A percentile compares a stretch with the other conserved stretches of the same genome.
phyloP scores from a whole-genome alignment of 163 green algal genomes.

The Chlamydomonas reinhardtii region DNA sequence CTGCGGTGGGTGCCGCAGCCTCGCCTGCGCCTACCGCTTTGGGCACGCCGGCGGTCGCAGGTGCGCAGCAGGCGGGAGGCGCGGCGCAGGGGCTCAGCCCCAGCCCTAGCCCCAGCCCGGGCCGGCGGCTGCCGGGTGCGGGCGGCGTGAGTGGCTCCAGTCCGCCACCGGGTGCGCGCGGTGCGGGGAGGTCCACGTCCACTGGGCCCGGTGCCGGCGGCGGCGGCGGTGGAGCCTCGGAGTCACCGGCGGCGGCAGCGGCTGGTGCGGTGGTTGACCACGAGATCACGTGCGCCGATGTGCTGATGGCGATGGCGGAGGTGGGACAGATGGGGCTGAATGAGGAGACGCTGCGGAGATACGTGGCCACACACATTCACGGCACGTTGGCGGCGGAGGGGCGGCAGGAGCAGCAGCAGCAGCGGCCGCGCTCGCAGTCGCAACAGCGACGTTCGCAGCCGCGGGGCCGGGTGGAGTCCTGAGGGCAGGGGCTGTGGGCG shows the following conservation, averaged over 20 bases:
- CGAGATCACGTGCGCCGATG: conserved; percentile 43
- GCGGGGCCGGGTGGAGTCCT: no score
- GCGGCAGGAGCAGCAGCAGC: background rate
- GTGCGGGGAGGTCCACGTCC: background rate
- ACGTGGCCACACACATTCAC: conserved; percentile 41
- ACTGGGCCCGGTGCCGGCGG: background rate
- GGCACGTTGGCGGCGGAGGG: conserved; percentile 23
- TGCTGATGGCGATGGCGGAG: conserved; percentile 45
- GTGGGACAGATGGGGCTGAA: conserved; percentile 35
- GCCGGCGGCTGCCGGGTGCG: background rate
- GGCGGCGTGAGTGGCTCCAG: background rate
- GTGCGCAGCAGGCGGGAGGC: background rate
- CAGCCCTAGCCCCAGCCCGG: conserved; percentile 6
- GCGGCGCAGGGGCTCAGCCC: background rate
- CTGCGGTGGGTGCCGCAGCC: background rate
- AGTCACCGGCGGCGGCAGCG: background rate
- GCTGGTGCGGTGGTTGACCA: background rate
- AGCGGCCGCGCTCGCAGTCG: background rate
- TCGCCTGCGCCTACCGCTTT: background rate
- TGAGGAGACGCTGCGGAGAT: conserved; percentile 35
- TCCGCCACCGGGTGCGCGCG: background rate
- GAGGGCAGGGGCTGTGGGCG: no score
- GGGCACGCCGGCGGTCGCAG: no score
- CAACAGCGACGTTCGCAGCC: background rate
- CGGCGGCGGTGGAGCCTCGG: background rate